Base-by-base conservation (phyloP, 2,329 filamentous ascomycete genomes). In the Graphium sp. region DNA sequence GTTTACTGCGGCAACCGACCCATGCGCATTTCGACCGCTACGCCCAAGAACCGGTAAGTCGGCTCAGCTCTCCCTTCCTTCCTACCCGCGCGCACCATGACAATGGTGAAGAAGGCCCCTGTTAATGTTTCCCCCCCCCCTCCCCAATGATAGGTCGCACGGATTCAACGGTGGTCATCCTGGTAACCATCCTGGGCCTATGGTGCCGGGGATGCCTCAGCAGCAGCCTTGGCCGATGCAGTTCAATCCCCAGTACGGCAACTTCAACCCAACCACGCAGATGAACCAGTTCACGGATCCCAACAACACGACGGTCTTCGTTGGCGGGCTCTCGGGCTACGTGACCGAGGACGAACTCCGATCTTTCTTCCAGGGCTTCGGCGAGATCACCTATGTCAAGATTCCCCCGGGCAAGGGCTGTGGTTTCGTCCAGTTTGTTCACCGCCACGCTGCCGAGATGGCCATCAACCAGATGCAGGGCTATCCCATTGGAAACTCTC, bases 391-490 rank as follows among this genome's bases (percentile, higher is more conserved):
- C 44, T 98, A 98, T 53, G 89, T 98, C 62, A 98, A 98, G 74
- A 98, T 98, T 34, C 89, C 89, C 30, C 87, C 89, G 39, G 89
- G 89, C 60, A 98, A 98, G 71, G 89, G 89, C 42, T 98, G 89
- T 48, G 89, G 89, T 33, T 98, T 98, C 49, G 89, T 98, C 34
- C 89, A 98, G 57, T 98, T 98, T 44, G 89, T 98, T 32, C 89
- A 98, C 61, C 84, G 89, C 40, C 89, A 98, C 47, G 89, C 89
- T 30, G 89, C 89, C 10, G 89, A 98, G 62, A 98, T 98, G 89
- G 89, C 89, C 41, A 98, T 98, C 69, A 98, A 98, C 61, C 89
- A 98, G 60, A 98, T 98, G 89, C 89, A 98, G 59, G 89, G 89
- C 35, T 98, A 98, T 52, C 89, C 89, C 15, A 98, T 98, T 46